These are phyloP conservation scores for Pichia sp. DNA, from an alignment of 1,139 yeast genomes.

Conservation along the genomic window DNA sequence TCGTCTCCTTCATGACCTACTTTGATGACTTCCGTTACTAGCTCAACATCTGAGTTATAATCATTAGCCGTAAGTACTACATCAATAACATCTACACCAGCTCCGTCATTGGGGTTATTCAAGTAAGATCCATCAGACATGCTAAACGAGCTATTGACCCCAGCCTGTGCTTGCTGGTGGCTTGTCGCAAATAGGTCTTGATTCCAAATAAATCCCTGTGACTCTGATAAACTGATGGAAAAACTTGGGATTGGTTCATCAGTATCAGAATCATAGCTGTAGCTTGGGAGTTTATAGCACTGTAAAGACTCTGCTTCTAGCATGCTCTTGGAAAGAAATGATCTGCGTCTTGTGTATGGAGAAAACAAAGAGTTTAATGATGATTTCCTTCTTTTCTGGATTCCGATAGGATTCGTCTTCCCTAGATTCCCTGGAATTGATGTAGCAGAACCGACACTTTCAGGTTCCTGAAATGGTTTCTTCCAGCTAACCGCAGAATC, in stretches of 20 bases:
- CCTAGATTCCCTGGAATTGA: neutral
- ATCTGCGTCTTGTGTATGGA: slow-evolving; percentile 52
- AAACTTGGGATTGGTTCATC: slow-evolving; percentile 28
- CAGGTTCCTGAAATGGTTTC: neutral
- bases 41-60: slow-evolving; percentile 13
- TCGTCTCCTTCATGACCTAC: slow-evolving; percentile 11
- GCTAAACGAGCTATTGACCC: slow-evolving; percentile 16
- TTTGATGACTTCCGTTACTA: slow-evolving; percentile 8
- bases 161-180: slow-evolving; percentile 50
- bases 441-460: neutral
- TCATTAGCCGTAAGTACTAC: slow-evolving; percentile 26
- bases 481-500: neutral
- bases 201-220: slow-evolving; percentile 71
- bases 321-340: slow-evolving; percentile 58
- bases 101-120: neutral
- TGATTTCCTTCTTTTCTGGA: slow-evolving; percentile 26
- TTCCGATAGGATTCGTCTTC: slow-evolving; percentile 3
- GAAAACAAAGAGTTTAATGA: slow-evolving; percentile 44
- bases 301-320: slow-evolving; percentile 51
- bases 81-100: slow-evolving; percentile 43
- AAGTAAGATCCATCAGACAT: slow-evolving; percentile 16
- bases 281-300: slow-evolving; percentile 41
- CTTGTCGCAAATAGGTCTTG: slow-evolving; percentile 66
- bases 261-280: slow-evolving; percentile 14
- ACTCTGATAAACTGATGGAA: slow-evolving; percentile 46